A percentile compares a stretch with the other conserved stretches of the same genome.
These are phyloP conservation scores for Draba incana DNA, from an alignment of 345 rosid species.

Conservation along the genomic window DNA sequence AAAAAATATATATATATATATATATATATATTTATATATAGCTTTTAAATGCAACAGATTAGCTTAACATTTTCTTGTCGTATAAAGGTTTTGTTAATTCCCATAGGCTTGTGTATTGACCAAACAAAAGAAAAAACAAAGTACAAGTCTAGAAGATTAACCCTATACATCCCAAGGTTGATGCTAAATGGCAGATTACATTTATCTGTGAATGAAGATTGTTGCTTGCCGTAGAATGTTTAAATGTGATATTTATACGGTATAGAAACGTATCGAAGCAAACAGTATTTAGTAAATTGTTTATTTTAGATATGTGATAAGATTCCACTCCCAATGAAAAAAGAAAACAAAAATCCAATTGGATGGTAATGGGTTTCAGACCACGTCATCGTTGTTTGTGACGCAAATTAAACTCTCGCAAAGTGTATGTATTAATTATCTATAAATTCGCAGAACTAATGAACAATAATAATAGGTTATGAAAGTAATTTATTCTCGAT, in stretches of 20 bases:
- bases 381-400: slow-evolving; percentile 37
- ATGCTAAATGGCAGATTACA: neutral
- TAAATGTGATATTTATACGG: neutral
- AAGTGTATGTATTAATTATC: slow-evolving; percentile 3
- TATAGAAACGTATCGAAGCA: slow-evolving; percentile 19
- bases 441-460: neutral
- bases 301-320: slow-evolving; percentile 4
- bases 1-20: no score
- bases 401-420: slow-evolving; percentile 30
- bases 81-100: neutral
- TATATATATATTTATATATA: no score
- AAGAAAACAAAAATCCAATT: slow-evolving; percentile 4
- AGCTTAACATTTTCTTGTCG: neutral
- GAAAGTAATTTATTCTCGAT: no score
- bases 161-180: neutral
- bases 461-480: neutral
- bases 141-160: slow-evolving; percentile 1
- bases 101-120: neutral
- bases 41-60: neutral
- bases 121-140: neutral
- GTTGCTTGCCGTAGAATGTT: slow-evolving; percentile 7
- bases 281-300: neutral
- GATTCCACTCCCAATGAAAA: slow-evolving; percentile 26
- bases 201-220: neutral
- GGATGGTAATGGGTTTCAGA: slow-evolving; percentile 24